Base-by-base conservation (phyloP, 441 rosid species). In the Omphalea diandra region DNA sequence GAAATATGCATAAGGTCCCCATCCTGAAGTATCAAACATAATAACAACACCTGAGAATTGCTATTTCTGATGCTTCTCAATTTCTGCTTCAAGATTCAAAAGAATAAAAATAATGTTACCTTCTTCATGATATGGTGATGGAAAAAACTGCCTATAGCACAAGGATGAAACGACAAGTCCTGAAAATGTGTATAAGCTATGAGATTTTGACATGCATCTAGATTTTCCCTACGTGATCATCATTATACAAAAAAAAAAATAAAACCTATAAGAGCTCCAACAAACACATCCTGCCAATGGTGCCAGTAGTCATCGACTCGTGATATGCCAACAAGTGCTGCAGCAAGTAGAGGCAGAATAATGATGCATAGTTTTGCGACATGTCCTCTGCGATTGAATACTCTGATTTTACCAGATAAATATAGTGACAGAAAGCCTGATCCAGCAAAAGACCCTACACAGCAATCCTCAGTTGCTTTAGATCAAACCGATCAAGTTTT, bases 291-390 rank as follows among this genome's bases (percentile, higher is more conserved):
- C 76, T 88, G 87, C 98, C 96, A 94, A 63, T 94, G 98, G 81
- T 94, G 98, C 98, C 96, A 86, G 71, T 94, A 94, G 80, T 94
- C 97, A 73, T 94, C 97, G 14, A 94, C 91, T 17, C 97, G 82
- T 38, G 98, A 94, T 60, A 91, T 76, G 57, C 85, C 97, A 38
- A 94, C 87, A 36, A 91, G 82, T 24, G 92, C 82, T 29, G 97
- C 98, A 61, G 80, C 67, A 60, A 91, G 91, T 24, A 87, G 73
- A n/a, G 97, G 98, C 41, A 86, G 38, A 55, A 90, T 46, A 24
- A 88, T 75, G 53, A 90, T 65, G 78, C 97, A 94, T 6, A 94
- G 91, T 78, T 94, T 94, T 52, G 94, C 95, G n/a, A 94, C 86
- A 55, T 91, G 97, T 15, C 98, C 98, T 63, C 68, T 81, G 1